Base-by-base conservation (phyloP, 768 basidiomycete genomes). In the Suillus occidentalis region DNA sequence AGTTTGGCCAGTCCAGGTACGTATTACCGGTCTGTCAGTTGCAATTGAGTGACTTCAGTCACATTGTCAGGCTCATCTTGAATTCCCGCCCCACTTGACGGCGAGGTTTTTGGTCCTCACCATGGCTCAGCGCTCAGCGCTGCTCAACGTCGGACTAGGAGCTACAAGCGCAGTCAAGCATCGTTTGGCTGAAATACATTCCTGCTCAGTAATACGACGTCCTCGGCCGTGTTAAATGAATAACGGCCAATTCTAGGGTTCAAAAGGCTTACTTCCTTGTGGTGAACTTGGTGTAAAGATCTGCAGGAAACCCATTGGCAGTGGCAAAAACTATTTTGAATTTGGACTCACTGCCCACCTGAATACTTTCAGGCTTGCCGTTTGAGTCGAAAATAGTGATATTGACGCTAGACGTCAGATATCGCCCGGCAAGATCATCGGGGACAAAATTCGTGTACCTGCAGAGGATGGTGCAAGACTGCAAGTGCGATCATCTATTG, bases 381-480 rank as follows among this genome's bases (percentile, higher is more conserved):
- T 74, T 61, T 45, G 77, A 69, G 69, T 84, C 81, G 20, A 81
- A 66, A 9, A 90, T 72, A 3, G 93, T 94, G 72, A 97, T 92
- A 77, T 96, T 92, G 63, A 86, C 90, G 69, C 96, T 97, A 2
- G 89, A 92, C 0, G 92, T 87, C 57, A 97, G 78, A 74, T 94
- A 95, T 49, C 88, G 83, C 6, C 91, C 92, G 7, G 85, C 81
- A 73, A 88, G 82, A 56, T 85, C 77, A 56, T 85, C 77, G 2
- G 86, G 88, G 2, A 79, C 86, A 69, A 94, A 90, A 72, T 89
- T 89, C 61, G 81, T 76, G 72, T 89, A 79, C 77, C 85, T 89
- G 63, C 61, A 60, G 37, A 36, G 12, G 34, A 8, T 36, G 6
- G 6, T 36, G 34, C 34, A n/a, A n/a, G n/a, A n/a, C n/a, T n/a